Conservation (phyloP, 768 basidiomycete species). For the Rhodosporidiobolus sp. region DNA sequence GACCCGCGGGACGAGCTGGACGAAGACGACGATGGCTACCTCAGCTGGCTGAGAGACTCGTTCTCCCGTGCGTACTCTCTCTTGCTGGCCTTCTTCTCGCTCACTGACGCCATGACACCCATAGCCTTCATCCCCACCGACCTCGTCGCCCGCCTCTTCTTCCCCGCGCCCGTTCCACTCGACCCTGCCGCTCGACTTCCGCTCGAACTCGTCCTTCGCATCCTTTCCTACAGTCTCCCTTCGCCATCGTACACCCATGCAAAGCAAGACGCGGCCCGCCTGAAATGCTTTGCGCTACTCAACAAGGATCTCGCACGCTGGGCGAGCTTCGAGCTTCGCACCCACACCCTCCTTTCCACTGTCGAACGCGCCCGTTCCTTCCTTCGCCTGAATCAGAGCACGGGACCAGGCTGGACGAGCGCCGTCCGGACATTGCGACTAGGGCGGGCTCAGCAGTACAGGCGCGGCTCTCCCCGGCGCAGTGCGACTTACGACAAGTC, state of each 20-base stretch:
- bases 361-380: not conserved
- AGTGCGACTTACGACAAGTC: too few relatives aligned
- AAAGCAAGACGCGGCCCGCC: not conserved
- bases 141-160: not conserved
- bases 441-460: too few relatives aligned
- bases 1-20: too few relatives aligned
- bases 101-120: too few relatives aligned
- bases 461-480: too few relatives aligned
- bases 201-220: conserved; percentile 17
- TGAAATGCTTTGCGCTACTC: not conserved
- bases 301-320: conserved; percentile 9
- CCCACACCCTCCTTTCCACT: not conserved
- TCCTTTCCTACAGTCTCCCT: conserved; percentile 15
- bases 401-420: too few relatives aligned
- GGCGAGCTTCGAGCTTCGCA: not conserved
- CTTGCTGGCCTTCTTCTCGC: too few relatives aligned
- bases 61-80: too few relatives aligned
- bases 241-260: not conserved
- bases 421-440: not conserved
- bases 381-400: not conserved
- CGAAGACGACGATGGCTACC: too few relatives aligned
- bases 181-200: not conserved
- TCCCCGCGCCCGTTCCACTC: not conserved
- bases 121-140: not conserved
- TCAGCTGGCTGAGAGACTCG: too few relatives aligned